A percentile compares a stretch with the other conserved stretches of the same genome.
phyloP scores from a whole-genome alignment of 345 rosid species.

The Rhodamnia argentea region DNA sequence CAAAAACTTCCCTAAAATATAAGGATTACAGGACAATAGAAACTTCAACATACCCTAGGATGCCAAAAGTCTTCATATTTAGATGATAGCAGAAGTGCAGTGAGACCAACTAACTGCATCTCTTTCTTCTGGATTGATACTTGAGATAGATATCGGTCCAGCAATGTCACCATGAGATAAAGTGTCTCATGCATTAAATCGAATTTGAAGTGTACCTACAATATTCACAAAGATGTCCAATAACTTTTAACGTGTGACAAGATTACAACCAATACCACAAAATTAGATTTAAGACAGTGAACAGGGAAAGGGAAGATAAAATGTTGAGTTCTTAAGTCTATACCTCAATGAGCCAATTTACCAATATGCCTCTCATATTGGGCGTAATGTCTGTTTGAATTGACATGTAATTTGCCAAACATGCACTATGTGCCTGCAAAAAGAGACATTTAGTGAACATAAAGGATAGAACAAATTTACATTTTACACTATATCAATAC shows the following conservation, averaged over 20 bases:
- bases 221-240: background rate
- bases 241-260: background rate
- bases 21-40: background rate
- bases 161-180: constrained; percentile 67
- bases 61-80: constrained; percentile 98
- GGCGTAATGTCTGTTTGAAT: constrained; percentile 53
- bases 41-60: constrained; percentile 55
- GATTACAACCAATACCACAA: background rate
- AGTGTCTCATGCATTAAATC: constrained; percentile 89
- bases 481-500: background rate
- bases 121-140: constrained; percentile 60
- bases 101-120: constrained; percentile 90
- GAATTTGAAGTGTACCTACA: constrained; percentile 81
- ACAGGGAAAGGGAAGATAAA: background rate
- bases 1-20: background rate
- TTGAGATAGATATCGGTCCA: constrained; percentile 78
- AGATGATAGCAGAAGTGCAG: constrained; percentile 77
- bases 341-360: constrained; percentile 98
- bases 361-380: constrained; percentile 70
- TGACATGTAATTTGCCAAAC: constrained; percentile 48
- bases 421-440: constrained; percentile 51
- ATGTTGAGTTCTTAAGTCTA: background rate
- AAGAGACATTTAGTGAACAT: background rate
- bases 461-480: background rate
- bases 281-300: background rate